These are phyloP conservation scores for Salvia hispanica DNA, from an alignment of 257 asterid species.

Conservation along the genomic window DNA sequence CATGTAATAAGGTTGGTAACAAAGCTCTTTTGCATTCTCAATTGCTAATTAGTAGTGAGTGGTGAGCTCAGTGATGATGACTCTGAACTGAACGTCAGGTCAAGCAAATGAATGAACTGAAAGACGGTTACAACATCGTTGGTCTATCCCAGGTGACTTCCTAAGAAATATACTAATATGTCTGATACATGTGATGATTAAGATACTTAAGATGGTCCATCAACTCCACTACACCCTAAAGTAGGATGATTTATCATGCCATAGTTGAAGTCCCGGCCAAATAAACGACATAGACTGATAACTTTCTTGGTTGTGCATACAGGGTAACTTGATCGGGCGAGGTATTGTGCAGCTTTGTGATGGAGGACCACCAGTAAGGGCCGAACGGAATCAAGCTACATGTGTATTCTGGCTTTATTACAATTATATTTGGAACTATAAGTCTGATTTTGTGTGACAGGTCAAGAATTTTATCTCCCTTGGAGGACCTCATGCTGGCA, in stretches of 20 bases:
- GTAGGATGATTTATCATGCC: neutral
- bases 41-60: slow-evolving; percentile 21
- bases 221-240: neutral
- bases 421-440: no score
- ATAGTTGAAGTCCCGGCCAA: slow-evolving; percentile 9
- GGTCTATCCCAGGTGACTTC: slow-evolving; percentile 91
- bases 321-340: slow-evolving; percentile 95
- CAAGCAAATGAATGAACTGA: slow-evolving; percentile 82
- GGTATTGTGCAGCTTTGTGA: slow-evolving; percentile 86
- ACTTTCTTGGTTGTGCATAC: slow-evolving; percentile 36
- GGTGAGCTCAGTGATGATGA: slow-evolving; percentile 26
- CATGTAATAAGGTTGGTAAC: slow-evolving; percentile 74
- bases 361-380: slow-evolving; percentile 90
- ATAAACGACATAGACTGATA: slow-evolving; percentile 20
- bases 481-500: slow-evolving; percentile 99
- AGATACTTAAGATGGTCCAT: neutral
- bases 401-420: no score
- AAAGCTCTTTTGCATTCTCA: slow-evolving; percentile 25
- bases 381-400: no score
- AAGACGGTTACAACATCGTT: slow-evolving; percentile 80
- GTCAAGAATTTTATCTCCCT: slow-evolving; percentile 80
- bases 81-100: slow-evolving; percentile 54
- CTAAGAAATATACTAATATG: neutral
- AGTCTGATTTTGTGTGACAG: slow-evolving; percentile 38
- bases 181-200: neutral